These are phyloP conservation scores for Phytopythium kandeliae DNA, from an alignment of 352 stramenopile species.

Conservation along the genomic window DNA sequence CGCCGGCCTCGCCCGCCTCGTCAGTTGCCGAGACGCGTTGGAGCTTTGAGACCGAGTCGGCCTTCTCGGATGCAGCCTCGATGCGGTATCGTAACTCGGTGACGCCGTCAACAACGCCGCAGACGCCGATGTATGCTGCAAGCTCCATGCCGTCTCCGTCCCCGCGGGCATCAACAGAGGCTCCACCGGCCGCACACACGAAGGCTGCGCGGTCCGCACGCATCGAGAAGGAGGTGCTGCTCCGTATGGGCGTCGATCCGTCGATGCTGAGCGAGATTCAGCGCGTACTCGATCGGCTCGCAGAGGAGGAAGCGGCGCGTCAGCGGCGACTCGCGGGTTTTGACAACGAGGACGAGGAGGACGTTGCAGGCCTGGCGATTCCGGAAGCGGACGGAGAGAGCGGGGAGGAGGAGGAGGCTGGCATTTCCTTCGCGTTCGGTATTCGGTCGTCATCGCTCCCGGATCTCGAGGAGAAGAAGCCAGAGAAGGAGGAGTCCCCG, in stretches of 20 bases:
- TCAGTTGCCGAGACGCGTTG: constrained; percentile 40
- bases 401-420: constrained; percentile 11
- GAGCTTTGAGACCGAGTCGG: constrained; percentile 55
- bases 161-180: constrained; percentile 1
- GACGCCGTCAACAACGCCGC: constrained; percentile 4
- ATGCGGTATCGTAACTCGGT: constrained; percentile 8
- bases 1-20: constrained; percentile 26
- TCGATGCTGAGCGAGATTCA: constrained; percentile 74
- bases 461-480: constrained; percentile 20
- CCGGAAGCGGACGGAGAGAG: constrained; percentile 15
- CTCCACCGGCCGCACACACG: constrained; percentile 15
- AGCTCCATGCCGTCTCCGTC: constrained; percentile 8
- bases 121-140: constrained; percentile 7
- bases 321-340: constrained; percentile 12
- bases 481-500: constrained; percentile 13
- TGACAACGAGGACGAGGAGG: constrained; percentile 15
- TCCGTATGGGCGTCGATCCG: constrained; percentile 65
- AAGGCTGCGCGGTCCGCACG: constrained; percentile 44
- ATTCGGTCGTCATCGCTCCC: constrained; percentile 16
- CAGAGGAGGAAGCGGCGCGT: constrained; percentile 34
- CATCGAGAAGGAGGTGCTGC: constrained; percentile 70
- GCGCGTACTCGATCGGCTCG: constrained; percentile 47
- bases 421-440: constrained; percentile 51
- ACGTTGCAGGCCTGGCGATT: constrained; percentile 28
- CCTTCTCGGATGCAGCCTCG: constrained; percentile 25